Evolutionary conservation across 2,329 filamentous ascomycete species (phyloP), one percentile per base, ranked within the genome.

Genomic region (Microsporum ferrugineum): DNA sequence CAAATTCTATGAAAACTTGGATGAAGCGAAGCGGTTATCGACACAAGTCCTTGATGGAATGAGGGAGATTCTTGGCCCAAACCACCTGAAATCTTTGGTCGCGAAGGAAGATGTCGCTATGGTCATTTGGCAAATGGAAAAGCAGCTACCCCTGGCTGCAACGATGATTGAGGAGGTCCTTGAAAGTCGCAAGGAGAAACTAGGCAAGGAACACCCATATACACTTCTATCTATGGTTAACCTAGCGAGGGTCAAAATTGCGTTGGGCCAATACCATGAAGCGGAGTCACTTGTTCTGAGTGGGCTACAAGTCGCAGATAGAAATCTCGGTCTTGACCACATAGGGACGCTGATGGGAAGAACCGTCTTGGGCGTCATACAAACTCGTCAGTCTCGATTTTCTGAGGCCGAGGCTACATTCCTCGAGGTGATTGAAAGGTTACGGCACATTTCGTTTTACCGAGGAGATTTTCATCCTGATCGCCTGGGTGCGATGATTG

Each of bases 171-270:
- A 45, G 17, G 36, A 57, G 23, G 61, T 60, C 4, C 17, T 55
- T 8, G 39, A 60, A 64, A 33, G 34, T 38, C 61, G 67, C n/a
- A 65, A 66, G 53, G 41, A 57, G 4, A 63, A 64, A 33, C 63
- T 74, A 6, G 71, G 71, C 2, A 66, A 70, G 38, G 71, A 74
- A 58, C 71, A 74, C 66, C 69, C 71, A n/a, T 72, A 69, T 51
- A 71, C 70, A 4, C 62, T 73, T 34, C 71, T 68, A 62, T 62
- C 65, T 23, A 36, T 59, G 43, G 65, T 61, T 56, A 64, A 67
- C 60, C 59, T 69, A 39, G 66, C 66, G 5, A 62, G 61, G 10
- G 61, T 63, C 14, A 67, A 69, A 38, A 38, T 31, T 36, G 61
- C 64, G 10, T 27, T 64, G 5, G 65, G 64, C 12, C 51, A 65